Evolutionary conservation across 164 flowering plant genomes (phyloP).

Genomic region (Macadamia integrifolia): DNA sequence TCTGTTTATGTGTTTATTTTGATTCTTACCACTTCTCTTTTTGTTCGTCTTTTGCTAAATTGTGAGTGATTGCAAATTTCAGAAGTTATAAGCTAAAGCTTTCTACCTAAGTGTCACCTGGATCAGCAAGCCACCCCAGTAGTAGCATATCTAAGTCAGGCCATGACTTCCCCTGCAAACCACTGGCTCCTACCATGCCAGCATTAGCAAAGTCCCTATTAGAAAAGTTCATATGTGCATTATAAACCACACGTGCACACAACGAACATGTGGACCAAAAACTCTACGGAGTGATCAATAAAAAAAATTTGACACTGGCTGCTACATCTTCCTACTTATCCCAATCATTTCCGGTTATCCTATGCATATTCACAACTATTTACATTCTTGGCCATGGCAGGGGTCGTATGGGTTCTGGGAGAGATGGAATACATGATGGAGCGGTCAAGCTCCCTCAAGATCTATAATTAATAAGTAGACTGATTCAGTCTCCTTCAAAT

Average conservation of each 20-base stretch:
- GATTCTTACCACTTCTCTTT: too few species aligned
- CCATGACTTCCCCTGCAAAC: slow-evolving; percentile 82
- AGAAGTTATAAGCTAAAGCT: too few species aligned
- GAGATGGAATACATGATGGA: slow-evolving; percentile 77
- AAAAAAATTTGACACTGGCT: slow-evolving; percentile 55
- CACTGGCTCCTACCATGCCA: too few species aligned
- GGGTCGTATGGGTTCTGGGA: slow-evolving; percentile 78
- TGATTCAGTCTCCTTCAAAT: neutral
- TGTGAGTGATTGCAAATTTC: too few species aligned
- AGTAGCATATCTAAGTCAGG: slow-evolving; percentile 96
- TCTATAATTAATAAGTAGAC: slow-evolving; percentile 30
- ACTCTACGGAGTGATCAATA: neutral
- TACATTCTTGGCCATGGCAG: slow-evolving; percentile 67
- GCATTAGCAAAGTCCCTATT: slow-evolving; percentile 68
- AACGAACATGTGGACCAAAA: too few species aligned
- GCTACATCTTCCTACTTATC: slow-evolving; percentile 78
- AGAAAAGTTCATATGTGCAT: neutral
- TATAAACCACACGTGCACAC: neutral
- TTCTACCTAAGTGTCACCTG: too few species aligned
- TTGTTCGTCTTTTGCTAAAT: too few species aligned
- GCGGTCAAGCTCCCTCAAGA: too few species aligned
- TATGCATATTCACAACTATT: slow-evolving; percentile 69
- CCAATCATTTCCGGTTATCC: slow-evolving; percentile 95
- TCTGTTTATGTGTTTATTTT: too few species aligned
- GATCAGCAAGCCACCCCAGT: slow-evolving; percentile 81